Evolutionary conservation across 73 alveolate genomes (phyloP).

Genomic region (Symbiodinium pilosum): DNA sequence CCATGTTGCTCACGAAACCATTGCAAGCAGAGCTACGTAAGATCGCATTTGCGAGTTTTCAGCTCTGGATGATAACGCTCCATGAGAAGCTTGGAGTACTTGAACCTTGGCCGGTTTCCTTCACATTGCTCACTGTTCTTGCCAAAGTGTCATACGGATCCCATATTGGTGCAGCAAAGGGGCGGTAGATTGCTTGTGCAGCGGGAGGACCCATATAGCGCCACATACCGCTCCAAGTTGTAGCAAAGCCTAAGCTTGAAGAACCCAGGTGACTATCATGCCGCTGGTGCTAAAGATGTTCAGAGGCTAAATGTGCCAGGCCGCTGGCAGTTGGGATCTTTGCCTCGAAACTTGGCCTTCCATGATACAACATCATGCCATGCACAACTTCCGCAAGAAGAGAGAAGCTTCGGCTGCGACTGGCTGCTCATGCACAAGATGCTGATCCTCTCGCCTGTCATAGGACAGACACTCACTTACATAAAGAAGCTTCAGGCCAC

Average conservation of each 20-base stretch:
- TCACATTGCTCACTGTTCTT: not conserved
- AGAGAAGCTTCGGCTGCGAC: not conserved
- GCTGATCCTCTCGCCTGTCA: constrained; percentile 51
- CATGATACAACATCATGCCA: not conserved
- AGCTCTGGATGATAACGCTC: constrained; percentile 73
- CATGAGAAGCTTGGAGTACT: constrained; percentile 38
- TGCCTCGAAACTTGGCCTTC: constrained; percentile 59
- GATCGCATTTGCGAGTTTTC: constrained; percentile 36
- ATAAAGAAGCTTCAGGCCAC: not conserved
- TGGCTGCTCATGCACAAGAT: constrained; percentile 66
- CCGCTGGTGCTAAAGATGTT: not conserved
- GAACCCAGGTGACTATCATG: not conserved
- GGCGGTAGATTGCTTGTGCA: constrained; percentile 65
- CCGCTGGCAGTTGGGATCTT: constrained; percentile 77
- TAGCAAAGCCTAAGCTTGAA: constrained; percentile 42
- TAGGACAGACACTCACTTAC: not conserved
- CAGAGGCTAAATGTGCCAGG: not conserved
- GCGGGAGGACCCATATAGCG: constrained; percentile 63
- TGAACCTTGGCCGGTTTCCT: constrained; percentile 16
- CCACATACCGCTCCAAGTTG: constrained; percentile 59
- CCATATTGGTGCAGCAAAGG: not conserved
- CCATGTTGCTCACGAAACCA: too few species aligned
- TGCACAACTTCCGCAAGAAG: not conserved
- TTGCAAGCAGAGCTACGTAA: not conserved
- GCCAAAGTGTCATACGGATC: not conserved